Evolutionary conservation across 2,329 filamentous ascomycete species (phyloP), one percentile per base, ranked within the genome.

Genomic region (Clarireedia monteithiana): DNA sequence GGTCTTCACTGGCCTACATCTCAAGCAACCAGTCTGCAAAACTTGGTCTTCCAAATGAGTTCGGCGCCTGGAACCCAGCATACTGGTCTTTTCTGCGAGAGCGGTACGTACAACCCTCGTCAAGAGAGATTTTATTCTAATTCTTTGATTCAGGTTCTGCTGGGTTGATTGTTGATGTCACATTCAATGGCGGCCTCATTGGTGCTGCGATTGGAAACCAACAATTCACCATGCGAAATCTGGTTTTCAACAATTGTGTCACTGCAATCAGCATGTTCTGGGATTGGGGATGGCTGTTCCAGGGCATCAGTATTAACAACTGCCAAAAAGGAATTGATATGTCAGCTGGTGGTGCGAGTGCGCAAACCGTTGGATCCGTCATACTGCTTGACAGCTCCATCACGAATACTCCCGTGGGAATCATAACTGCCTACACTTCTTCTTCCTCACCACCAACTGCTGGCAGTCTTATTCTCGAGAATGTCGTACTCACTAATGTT

Each of bases 391-490:
- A 85, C 64, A 78, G 75, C 55, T 71, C 69, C 10, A 76, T 84
- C 60, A 71, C 63, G 34, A 74, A 80, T 59, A 78, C 76, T 0
- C 65, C 69, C 0, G 70, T 77, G n/a, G 81, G 75, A 30, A 74
- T 85, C 44, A 58, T 72, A 2, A 80, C 78, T 2, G 72, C 73
- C 1, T 74, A 73, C 60, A 68, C 68, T 15, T 77, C 82, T 50
- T 78, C 83, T n/a, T 74, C 79, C 54, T 73, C 72, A 26, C 70
- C 74, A 38, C 74, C 74, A 5, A 88, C 87, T 63, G 91, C 89
- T 66, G 89, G 88, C 60, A 89, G 87, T 10, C 78, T 96, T 47
- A 78, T 95, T 61, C 70, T 96, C 4, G 88, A 95, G 73, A 96
- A 96, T 63, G 88, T 94, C 39, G 88, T 95, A 72, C 89, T 96